Evolutionary conservation across 495 filamentous ascomycete species (phyloP).

Genomic region (Neurospora terricola): DNA sequence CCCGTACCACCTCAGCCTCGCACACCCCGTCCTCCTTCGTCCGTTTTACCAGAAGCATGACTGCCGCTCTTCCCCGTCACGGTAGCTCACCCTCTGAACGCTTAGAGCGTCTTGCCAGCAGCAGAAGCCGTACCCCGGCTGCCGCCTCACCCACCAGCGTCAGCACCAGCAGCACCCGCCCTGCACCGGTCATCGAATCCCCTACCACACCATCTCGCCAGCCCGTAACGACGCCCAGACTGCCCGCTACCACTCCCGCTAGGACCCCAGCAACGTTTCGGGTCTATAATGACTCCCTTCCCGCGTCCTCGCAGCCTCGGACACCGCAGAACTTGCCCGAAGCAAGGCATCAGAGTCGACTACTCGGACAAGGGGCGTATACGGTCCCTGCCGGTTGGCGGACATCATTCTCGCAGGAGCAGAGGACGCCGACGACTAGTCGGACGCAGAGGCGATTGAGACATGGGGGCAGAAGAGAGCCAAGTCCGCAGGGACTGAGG

Average conservation of each 20-base stretch:
- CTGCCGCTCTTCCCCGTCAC: not conserved
- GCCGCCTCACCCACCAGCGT: not conserved
- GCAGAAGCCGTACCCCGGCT: not conserved
- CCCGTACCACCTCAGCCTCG: not conserved
- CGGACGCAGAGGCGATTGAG: slow-evolving; percentile 1
- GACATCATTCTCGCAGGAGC: slow-evolving; percentile 5
- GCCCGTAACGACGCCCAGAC: not conserved
- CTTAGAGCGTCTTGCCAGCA: not conserved
- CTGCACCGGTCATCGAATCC: not conserved
- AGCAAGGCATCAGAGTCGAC: slow-evolving; percentile 37
- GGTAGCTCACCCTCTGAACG: not conserved
- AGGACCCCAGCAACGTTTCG: slow-evolving; percentile 1
- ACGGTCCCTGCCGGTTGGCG: slow-evolving; percentile 29
- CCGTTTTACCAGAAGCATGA: not conserved
- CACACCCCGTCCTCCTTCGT: not conserved
- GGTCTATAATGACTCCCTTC: slow-evolving; percentile 44
- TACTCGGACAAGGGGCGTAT: slow-evolving; percentile 26
- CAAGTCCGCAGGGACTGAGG: slow-evolving; percentile 25
- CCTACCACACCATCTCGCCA: not conserved
- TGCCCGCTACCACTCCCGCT: not conserved
- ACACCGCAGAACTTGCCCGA: slow-evolving; percentile 46
- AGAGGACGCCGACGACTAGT: slow-evolving; percentile 7
- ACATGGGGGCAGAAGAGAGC: slow-evolving; percentile 6
- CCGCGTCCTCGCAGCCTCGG: slow-evolving; percentile 42
- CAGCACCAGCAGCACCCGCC: not conserved